phyloP scores from a whole-genome alignment of 306 rosid species.

The Citrullus mucosospermus region DNA sequence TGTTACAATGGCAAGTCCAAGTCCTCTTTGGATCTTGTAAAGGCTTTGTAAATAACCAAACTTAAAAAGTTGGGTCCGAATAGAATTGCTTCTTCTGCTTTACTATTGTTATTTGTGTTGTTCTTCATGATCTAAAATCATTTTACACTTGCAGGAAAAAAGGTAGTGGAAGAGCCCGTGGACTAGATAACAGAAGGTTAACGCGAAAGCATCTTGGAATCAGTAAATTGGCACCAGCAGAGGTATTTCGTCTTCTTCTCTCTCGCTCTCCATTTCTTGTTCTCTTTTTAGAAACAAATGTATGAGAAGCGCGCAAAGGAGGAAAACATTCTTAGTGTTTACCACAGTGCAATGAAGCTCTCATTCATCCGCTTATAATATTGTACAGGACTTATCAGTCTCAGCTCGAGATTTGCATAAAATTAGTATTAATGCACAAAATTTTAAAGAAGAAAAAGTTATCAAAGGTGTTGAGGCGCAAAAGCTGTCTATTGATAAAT shows the following conservation, averaged over 20 bases:
- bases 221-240: constrained; percentile 67
- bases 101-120: background rate
- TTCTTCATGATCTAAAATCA: background rate
- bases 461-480: constrained; percentile 21
- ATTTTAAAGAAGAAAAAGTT: constrained; percentile 34
- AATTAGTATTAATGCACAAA: constrained; percentile 22
- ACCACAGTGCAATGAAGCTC: background rate
- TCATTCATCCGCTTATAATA: constrained; percentile 7
- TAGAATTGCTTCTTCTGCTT: background rate
- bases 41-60: background rate
- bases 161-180: constrained; percentile 50
- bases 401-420: constrained; percentile 30
- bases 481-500: constrained; percentile 36
- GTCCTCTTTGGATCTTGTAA: background rate
- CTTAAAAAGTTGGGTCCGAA: background rate
- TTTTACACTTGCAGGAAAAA: constrained; percentile 60
- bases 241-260: constrained; percentile 35
- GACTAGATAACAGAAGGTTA: constrained; percentile 59
- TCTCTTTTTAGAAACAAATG: background rate
- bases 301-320: background rate
- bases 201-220: constrained; percentile 61
- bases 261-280: background rate
- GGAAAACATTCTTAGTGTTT: background rate
- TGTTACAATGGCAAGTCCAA: background rate
- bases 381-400: constrained; percentile 43